Base-by-base conservation (phyloP, 371 early-diverging fungal species). In the Umbelopsis sp. region DNA sequence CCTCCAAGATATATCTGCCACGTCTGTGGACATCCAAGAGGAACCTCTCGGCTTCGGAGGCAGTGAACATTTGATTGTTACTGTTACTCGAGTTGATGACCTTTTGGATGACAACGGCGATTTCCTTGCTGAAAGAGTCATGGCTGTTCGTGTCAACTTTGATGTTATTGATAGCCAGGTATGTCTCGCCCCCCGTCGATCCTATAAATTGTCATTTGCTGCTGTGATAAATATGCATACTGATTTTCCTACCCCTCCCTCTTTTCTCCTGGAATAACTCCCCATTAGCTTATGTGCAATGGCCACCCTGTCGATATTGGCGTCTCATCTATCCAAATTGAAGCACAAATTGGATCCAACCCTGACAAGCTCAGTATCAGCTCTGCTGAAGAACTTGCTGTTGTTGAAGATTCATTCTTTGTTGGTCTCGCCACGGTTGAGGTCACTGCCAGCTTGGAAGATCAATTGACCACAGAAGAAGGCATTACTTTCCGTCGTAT, bases 1-100 rank as follows among this genome's bases (percentile, higher is more conserved):
- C 63, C 65, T 84, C 24, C 70, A 79, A 67, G 84, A 84, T 63
- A 46, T 81, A 25, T 84, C 84, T 12, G 75, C 76, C 22, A 84
- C 84, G 8, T 81, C 84, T 1, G 70, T 84, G 37, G 84, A 81
- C 7, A 66, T 84, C 25, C 66, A 70, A 32, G 79, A 80, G 66
- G 66, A 71, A 29, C 65, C 75, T 20, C 66, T 70, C 20, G 76
- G 76, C 41, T 57, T 46, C 22, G 51, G 75, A n/a, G 79, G 80
- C 35, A 77, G 78, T 63, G 80, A 81, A 24, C 77, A 78, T 64
- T 74, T 84, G 50, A 81, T 78, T 68, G 89, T 90, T 38, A 87
- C 87, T n/a, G 89, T 89, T 22, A 82, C 85, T 65, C 87, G 93
- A 41, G 82, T 88, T 1, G 93, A 93, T 72, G 89, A 90, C 66